Evolutionary conservation across 2,329 filamentous ascomycete species (phyloP).

Genomic region (Aspergillus ustus): DNA sequence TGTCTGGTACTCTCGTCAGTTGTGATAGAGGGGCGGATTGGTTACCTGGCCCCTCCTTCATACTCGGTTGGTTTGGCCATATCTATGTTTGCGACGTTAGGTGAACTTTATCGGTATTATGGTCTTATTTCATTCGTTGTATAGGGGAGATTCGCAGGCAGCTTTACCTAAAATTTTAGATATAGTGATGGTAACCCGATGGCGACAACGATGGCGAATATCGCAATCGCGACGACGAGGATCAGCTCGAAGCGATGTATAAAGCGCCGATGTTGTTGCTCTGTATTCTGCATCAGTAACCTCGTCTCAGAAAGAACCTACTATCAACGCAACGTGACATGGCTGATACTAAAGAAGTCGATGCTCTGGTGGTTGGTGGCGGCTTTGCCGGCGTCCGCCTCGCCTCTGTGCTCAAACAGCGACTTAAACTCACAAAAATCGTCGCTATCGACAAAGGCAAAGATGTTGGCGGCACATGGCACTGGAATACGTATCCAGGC

Average conservation of each 20-base stretch:
- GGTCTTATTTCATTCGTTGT: background rate
- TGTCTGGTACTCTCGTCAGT: background rate
- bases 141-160: background rate
- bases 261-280: background rate
- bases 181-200: background rate
- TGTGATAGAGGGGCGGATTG: background rate
- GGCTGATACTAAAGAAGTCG: slow-evolving; percentile 21
- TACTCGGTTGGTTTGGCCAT: background rate
- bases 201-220: background rate
- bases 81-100: background rate
- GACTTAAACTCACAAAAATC: background rate
- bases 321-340: background rate
- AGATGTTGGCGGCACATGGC: slow-evolving; percentile 59
- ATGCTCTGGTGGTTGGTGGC: slow-evolving; percentile 27
- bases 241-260: background rate
- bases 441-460: slow-evolving; percentile 58
- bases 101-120: background rate
- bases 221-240: background rate
- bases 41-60: background rate
- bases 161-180: background rate
- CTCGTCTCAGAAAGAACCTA: background rate
- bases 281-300: background rate
- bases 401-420: slow-evolving; percentile 50
- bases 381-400: slow-evolving; percentile 50
- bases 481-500: slow-evolving; percentile 62